Evolutionary conservation across 2,329 filamentous ascomycete species (phyloP), one percentile per base, ranked within the genome.

Genomic region (Stylonectria norvegica): DNA sequence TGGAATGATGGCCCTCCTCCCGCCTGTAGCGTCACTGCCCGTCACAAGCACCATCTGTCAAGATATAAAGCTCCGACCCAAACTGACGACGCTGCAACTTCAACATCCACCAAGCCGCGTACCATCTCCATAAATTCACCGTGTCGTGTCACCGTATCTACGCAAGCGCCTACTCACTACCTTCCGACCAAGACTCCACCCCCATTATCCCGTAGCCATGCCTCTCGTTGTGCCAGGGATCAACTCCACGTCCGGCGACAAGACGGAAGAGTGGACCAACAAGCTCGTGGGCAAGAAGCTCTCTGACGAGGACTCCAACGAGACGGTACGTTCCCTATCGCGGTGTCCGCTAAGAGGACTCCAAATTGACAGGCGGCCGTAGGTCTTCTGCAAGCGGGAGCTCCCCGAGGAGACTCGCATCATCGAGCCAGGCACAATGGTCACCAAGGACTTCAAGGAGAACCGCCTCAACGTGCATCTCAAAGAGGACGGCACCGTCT

Each of bases 201-300:
- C n/a, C n/a, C n/a, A n/a, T 25, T 27, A 20, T 12, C 14, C 23
- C 4, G 18, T 27, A 44, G 61, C n/a, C 66, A 81, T 84, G 80
- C 80, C 80, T 76, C 79, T 83, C 64, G 71, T 83, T 53, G 72
- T 81, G 14, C 78, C 79, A 40, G 76, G 75, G 57, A 65, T 81
- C 52, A 79, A 69, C 48, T 68, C 64, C 47, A 66, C 64, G 46
- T 62, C 68, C 28, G 60, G 60, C 48, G 57, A 66, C 59, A 69
- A 71, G 63, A 76, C 71, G 23, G 67, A 78, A 43, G 69, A 79
- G 54, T 84, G 80, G 80, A 67, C 65, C 50, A 73, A 72, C 63
- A 81, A 81, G 69, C 68, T 84, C 4, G 72, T 79, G 32, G 80
- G 80, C 57, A 84, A 83, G 75, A 82, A 71, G 34, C 62, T 83